Percentiles rank a stretch among this genome's conserved stretches.
Evolutionary conservation across 768 basidiomycete species (phyloP).

Genomic region (Boletus vinaceobasis): DNA sequence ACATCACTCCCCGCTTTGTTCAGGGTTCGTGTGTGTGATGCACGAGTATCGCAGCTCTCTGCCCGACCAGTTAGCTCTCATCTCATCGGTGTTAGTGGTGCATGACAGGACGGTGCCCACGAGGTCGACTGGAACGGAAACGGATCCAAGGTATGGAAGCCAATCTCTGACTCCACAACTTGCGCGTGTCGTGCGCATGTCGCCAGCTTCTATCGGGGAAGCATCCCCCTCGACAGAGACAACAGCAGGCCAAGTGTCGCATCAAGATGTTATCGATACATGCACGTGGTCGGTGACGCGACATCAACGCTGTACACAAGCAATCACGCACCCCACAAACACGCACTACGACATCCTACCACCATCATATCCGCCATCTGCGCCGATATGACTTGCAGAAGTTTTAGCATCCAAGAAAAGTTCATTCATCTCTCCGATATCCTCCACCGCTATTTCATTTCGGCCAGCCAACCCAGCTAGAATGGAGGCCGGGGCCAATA

Average conservation of each 20-base stretch:
- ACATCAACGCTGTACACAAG: slow-evolving; percentile 1
- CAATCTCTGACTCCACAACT: slow-evolving; percentile 4
- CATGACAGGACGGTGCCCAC: slow-evolving; percentile 1
- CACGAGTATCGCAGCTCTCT: background rate
- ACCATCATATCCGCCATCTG: slow-evolving; percentile 35
- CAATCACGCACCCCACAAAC: slow-evolving; percentile 5
- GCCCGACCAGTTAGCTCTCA: background rate
- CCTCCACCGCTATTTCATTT: slow-evolving; percentile 78
- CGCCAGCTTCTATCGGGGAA: background rate
- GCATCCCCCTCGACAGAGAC: background rate
- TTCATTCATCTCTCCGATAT: slow-evolving; percentile 90
- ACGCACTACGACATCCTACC: slow-evolving; percentile 28
- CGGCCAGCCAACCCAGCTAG: slow-evolving; percentile 76
- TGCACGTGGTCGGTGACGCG: slow-evolving; percentile 5
- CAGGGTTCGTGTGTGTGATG: background rate
- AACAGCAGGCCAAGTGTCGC: background rate
- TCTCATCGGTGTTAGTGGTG: slow-evolving; percentile 1
- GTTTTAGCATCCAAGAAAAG: slow-evolving; percentile 95
- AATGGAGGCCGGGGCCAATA: slow-evolving; percentile 89
- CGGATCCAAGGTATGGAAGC: slow-evolving; percentile 12
- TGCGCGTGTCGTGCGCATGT: background rate
- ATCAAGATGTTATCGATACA: slow-evolving; percentile 3
- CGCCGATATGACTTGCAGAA: slow-evolving; percentile 53
- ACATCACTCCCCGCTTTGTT: background rate
- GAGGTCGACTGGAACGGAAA: background rate